phyloP scores from a whole-genome alignment of 306 rosid genomes.

The Vigna mungo region DNA sequence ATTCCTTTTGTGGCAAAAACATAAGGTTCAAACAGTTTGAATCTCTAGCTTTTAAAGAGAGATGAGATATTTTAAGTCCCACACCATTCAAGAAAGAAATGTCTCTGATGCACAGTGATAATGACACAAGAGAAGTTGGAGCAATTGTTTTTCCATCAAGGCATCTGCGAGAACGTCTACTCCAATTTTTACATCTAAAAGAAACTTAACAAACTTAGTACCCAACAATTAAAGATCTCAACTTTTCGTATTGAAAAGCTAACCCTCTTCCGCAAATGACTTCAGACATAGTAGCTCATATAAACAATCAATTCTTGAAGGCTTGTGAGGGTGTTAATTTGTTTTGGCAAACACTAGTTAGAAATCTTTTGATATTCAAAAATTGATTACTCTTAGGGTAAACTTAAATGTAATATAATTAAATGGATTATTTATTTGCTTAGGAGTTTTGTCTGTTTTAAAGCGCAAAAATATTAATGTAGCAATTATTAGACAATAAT shows the following conservation, averaged over 20 bases:
- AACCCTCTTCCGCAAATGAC: neutral
- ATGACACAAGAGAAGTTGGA: constrained; percentile 1
- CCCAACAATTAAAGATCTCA: neutral
- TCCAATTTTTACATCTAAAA: constrained; percentile 3
- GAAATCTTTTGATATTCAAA: no score
- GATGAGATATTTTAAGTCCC: no score
- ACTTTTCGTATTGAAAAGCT: constrained; percentile 8
- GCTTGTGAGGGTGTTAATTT: neutral
- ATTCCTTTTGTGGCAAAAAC: constrained; percentile 5
- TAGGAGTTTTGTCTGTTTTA: no score
- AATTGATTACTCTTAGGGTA: neutral
- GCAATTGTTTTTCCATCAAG: neutral
- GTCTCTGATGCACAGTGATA: neutral
- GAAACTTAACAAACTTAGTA: neutral
- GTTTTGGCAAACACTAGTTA: neutral
- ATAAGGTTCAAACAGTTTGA: no score
- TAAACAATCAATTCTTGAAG: neutral
- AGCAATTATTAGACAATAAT: no score
- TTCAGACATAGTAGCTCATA: no score
- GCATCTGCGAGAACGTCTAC: neutral
- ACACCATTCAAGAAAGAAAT: constrained; percentile 10
- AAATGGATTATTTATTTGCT: no score
- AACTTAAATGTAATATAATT: no score
- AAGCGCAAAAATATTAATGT: no score
- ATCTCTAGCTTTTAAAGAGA: constrained; percentile 2